Evolutionary conservation across 257 asterid species (phyloP).

Genomic region (Penstemon newberryi): DNA sequence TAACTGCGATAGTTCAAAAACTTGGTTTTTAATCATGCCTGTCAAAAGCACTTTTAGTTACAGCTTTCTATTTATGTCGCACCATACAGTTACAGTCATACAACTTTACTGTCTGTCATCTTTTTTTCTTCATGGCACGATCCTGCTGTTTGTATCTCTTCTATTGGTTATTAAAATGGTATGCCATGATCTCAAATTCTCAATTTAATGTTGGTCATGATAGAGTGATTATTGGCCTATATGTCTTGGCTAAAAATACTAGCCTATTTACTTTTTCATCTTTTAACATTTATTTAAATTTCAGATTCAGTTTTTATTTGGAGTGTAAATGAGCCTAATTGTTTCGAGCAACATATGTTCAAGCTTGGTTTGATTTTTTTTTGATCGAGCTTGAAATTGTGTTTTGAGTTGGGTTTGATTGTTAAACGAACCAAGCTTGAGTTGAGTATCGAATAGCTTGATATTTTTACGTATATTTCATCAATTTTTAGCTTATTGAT

Average conservation of each 20-base stretch:
- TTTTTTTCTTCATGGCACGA: background rate
- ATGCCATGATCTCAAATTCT: constrained; percentile 2
- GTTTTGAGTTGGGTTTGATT: too few species aligned
- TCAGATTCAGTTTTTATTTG: background rate
- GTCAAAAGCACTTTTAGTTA: background rate
- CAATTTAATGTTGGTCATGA: background rate
- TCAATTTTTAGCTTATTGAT: too few species aligned
- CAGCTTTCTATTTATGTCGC: background rate
- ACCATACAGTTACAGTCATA: background rate
- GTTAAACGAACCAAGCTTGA: too few species aligned
- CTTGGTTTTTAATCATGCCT: background rate
- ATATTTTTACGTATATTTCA: too few species aligned
- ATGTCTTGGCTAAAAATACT: background rate
- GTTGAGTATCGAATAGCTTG: too few species aligned
- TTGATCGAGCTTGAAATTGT: too few species aligned
- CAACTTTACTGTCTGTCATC: background rate
- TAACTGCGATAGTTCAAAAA: background rate
- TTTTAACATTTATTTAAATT: background rate
- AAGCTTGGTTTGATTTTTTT: too few species aligned
- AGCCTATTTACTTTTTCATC: constrained; percentile 3
- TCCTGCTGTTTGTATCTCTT: background rate
- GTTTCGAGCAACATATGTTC: too few species aligned
- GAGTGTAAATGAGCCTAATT: too few species aligned
- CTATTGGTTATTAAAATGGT: constrained; percentile 1
- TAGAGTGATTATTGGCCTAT: constrained; percentile 4